Base-by-base conservation (phyloP, 208 protist species). In the Acanthamoeba sp. region DNA sequence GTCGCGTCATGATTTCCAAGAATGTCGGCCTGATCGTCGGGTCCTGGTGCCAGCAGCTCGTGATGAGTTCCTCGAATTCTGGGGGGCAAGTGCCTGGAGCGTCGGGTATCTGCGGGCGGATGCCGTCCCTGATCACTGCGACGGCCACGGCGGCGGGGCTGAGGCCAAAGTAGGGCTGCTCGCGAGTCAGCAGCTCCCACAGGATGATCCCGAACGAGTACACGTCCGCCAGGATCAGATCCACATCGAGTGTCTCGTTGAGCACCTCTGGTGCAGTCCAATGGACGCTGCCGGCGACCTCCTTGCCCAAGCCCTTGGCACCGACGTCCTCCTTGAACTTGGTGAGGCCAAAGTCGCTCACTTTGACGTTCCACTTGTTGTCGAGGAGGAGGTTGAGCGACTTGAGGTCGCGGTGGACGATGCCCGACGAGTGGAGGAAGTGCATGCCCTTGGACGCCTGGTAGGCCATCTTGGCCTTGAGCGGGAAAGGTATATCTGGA, bases 401-500 rank as follows among this genome's bases (percentile, higher is more conserved):
- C 50, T 95, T 95, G 34, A 95, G 71, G 50, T 95, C 94, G 32
- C 94, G 42, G 32, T 95, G 94, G n/a, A 95, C 52, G 59, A 95
- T 95, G 9, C 78, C 78, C 32, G 38, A 55, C 22, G 57, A 52
- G 80, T 95, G 94, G 10, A 95, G 52, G 80, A 82, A 95, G 66
- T 93, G 45, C 42, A 95, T 71, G n/a, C 94, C 94, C 57, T 90
- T 38, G 27, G 96, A 95, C 50, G 88, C 94, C 59, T 97, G 95
- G 10, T 84, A 90, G 38, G 95, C 95, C 14, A 97, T 50, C 69
- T 42, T 78, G 69, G 34, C 69, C 38, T 78, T 78, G 34, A 78
- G 69, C 32, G 34, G 2, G 69, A 78, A 78, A 18, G 29, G 34
- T 27, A 78, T 4, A 7, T 45, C 69, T 2, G 36, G 36, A n/a